Evolutionary conservation across 2,329 filamentous ascomycete genomes (phyloP).

Genomic region (Alternaria sp.): DNA sequence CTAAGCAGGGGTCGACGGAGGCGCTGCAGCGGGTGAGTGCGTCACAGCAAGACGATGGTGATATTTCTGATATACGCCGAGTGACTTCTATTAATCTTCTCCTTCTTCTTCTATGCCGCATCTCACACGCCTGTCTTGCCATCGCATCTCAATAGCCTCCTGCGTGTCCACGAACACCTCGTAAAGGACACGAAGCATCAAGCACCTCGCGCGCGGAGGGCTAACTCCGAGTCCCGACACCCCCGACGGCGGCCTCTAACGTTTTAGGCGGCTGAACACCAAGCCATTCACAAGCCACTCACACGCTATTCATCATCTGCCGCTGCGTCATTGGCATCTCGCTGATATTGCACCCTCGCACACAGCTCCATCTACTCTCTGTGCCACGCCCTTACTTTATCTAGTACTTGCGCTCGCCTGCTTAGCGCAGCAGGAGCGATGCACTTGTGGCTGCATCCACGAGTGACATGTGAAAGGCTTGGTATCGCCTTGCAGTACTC

Average conservation of each 20-base stretch:
- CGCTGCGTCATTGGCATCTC: not conserved
- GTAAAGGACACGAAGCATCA: slow-evolving; percentile 16
- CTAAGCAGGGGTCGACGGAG: slow-evolving; percentile 18
- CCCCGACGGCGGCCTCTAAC: not conserved
- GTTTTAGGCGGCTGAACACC: slow-evolving; percentile 4
- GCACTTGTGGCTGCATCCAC: not conserved
- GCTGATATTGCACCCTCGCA: slow-evolving; percentile 7
- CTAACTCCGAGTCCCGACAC: slow-evolving; percentile 17
- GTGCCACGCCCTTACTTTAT: not conserved
- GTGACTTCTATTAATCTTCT: not conserved
- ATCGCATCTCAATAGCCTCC: not conserved
- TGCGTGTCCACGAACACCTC: not conserved
- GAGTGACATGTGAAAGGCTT: not conserved
- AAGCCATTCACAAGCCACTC: not conserved
- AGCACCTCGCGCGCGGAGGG: slow-evolving; percentile 17
- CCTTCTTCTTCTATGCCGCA: not conserved
- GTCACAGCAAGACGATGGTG: not conserved
- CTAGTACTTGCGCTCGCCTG: not conserved
- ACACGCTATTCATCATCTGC: not conserved
- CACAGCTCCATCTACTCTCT: not conserved
- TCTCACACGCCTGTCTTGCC: not conserved
- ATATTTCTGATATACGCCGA: not conserved
- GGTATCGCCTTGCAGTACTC: not conserved
- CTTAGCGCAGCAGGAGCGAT: not conserved
- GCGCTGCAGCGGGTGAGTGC: slow-evolving; percentile 2